Conservation (phyloP, 495 filamentous ascomycete genomes). For the Podospora pseudopauciseta region DNA sequence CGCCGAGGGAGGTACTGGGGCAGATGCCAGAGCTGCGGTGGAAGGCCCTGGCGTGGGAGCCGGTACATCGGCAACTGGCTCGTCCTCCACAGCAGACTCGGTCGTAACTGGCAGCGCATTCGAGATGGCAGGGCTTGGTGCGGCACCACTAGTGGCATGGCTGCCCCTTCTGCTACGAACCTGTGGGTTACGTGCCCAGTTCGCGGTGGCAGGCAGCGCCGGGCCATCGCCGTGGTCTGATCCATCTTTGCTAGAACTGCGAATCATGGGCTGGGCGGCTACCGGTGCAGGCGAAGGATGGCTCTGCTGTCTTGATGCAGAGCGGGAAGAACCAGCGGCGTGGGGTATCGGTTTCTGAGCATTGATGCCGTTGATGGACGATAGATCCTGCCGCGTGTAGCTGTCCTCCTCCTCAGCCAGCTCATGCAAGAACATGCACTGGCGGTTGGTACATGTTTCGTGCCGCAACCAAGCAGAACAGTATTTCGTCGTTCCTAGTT, state of each 20-base stretch:
- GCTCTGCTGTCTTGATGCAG: conserved; percentile 48
- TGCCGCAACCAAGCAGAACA: conserved; percentile 94
- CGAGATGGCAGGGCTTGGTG: conserved; percentile 73
- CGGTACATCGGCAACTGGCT: conserved; percentile 23
- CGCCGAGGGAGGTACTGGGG: conserved; percentile 12
- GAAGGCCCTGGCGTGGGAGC: conserved; percentile 1
- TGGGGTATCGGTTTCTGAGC: conserved; percentile 63
- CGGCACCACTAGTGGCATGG: conserved; percentile 70
- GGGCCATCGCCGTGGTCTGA: conserved; percentile 70
- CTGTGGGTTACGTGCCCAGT: conserved; percentile 81
- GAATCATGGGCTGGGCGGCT: conserved; percentile 66
- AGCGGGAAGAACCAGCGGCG: conserved; percentile 41
- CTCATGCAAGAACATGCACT: conserved; percentile 97
- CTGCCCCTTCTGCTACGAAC: conserved; percentile 70
- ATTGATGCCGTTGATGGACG: conserved; percentile 85
- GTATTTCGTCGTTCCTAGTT: conserved; percentile 98
- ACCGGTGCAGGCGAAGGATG: conserved; percentile 52
- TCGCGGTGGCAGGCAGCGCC: conserved; percentile 86
- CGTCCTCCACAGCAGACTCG: conserved; percentile 36
- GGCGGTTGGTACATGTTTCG: conserved; percentile 87
- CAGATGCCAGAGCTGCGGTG: background rate
- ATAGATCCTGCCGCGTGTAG: conserved; percentile 91
- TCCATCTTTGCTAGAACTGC: conserved; percentile 74
- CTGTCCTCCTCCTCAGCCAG: conserved; percentile 95
- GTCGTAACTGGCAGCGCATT: conserved; percentile 55